These are phyloP conservation scores for Colletotrichum sp. DNA, from an alignment of 2,329 filamentous ascomycete genomes.

Conservation along the genomic window DNA sequence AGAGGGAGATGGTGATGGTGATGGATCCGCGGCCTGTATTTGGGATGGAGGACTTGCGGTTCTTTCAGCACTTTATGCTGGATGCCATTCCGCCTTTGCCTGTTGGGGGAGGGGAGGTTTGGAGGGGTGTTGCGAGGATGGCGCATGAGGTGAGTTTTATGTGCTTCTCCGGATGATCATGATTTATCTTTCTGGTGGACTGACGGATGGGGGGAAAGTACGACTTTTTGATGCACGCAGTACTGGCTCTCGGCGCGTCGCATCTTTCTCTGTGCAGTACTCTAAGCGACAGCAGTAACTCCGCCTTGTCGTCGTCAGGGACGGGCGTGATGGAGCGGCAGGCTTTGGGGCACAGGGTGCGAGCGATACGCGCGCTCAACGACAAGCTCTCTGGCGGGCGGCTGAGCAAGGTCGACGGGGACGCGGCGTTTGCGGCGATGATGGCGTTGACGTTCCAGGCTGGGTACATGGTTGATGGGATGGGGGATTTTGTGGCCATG, in stretches of 20 bases:
- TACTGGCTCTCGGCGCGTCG: constrained; percentile 45
- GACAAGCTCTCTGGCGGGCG: constrained; percentile 31
- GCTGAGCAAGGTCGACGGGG: constrained; percentile 33
- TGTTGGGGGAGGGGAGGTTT: constrained; percentile 38
- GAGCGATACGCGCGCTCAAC: constrained; percentile 41
- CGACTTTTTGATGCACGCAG: constrained; percentile 45
- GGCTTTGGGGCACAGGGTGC: constrained; percentile 40
- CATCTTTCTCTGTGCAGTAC: constrained; percentile 34
- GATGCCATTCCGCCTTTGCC: constrained; percentile 47
- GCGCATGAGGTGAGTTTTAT: constrained; percentile 36
- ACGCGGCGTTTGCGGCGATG: constrained; percentile 41
- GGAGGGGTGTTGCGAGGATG: constrained; percentile 40
- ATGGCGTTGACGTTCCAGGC: constrained; percentile 43
- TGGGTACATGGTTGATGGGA: constrained; percentile 42
- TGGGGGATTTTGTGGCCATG: constrained; percentile 44
- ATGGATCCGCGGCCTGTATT: constrained; percentile 30
- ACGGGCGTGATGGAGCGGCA: constrained; percentile 25
- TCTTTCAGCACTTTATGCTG: constrained; percentile 58
- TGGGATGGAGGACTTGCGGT: constrained; percentile 49
- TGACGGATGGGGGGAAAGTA: constrained; percentile 31
- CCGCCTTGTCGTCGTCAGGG: neutral
- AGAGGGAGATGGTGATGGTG: neutral
- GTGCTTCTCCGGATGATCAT: neutral
- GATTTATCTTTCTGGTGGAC: neutral
- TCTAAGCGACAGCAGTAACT: neutral